Evolutionary conservation across 2,329 filamentous ascomycete genomes (phyloP).

Genomic region (Microdochium bolleyi): DNA sequence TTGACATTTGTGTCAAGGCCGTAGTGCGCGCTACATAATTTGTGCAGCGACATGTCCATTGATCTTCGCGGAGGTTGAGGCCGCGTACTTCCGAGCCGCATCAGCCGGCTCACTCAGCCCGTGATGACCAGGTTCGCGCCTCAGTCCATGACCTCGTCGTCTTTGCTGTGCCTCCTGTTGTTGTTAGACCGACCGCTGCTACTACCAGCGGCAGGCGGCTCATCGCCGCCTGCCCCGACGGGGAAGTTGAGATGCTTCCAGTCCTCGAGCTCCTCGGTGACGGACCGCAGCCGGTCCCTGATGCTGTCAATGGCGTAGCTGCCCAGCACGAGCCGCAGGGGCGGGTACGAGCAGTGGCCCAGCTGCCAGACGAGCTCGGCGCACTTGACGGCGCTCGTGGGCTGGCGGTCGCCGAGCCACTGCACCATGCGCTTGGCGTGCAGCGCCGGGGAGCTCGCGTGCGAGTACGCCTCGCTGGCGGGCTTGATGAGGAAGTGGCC

Average conservation of each 20-base stretch:
- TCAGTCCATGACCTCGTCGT: neutral
- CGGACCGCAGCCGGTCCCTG: slow-evolving; percentile 75
- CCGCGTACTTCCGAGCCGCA: too few species aligned
- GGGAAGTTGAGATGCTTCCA: slow-evolving; percentile 81
- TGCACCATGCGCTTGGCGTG: slow-evolving; percentile 89
- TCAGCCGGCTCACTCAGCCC: too few species aligned
- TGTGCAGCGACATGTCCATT: too few species aligned
- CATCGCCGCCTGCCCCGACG: slow-evolving; percentile 5
- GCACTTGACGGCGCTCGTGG: slow-evolving; percentile 85
- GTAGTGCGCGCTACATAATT: too few species aligned
- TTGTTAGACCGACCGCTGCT: neutral
- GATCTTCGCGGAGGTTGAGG: too few species aligned
- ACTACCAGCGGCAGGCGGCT: neutral
- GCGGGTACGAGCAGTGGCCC: slow-evolving; percentile 90
- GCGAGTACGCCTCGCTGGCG: slow-evolving; percentile 72
- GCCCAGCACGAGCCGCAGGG: slow-evolving; percentile 76
- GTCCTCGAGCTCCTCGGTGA: slow-evolving; percentile 91
- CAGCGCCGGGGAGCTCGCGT: slow-evolving; percentile 70
- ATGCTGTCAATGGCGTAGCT: slow-evolving; percentile 96
- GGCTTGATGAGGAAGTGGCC: slow-evolving; percentile 89
- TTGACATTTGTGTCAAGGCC: too few species aligned
- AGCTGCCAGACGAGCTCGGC: slow-evolving; percentile 92
- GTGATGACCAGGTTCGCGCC: neutral
- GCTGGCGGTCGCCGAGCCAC: slow-evolving; percentile 89
- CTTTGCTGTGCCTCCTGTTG: neutral